Evolutionary conservation across 768 basidiomycete genomes (phyloP), one percentile per base, ranked within the genome.

Genomic region (Boletellus ananiceps): DNA sequence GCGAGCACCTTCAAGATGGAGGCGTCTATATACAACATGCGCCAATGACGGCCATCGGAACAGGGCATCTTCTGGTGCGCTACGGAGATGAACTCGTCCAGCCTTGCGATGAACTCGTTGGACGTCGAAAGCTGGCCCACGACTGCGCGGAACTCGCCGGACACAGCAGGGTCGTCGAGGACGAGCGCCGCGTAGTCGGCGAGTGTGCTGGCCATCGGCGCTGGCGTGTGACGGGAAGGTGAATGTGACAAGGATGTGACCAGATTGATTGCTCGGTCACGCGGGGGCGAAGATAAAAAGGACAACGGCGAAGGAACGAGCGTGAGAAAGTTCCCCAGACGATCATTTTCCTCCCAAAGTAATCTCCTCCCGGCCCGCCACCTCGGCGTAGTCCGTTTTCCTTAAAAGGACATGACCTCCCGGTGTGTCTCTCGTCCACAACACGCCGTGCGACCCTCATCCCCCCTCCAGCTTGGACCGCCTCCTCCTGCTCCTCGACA

Each of bases 401-500:
- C 72, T 70, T 72, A 70, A 75, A 68, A 56, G 63, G 78, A 75
- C 61, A 88, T 88, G 86, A 85, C 85, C 69, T 88, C 86, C 58
- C 84, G 86, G 86, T 84, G 57, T 51, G 55, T 59, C 53, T 47
- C 40, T 49, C 31, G n/a, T 16, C 32, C 31, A 15, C 36, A 0
- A 19, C 21, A 19, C 19, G 1, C 29, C 31, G 38, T 36, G n/a
- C 38, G 16, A 7, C 18, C 7, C 54, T 49, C 41, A 50, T 46
- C 37, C 8, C 46, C 0, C 46, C 46, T 29, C 5, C 61, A 95
- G 94, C 75, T 84, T 97, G 75, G 96, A 98, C 79, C 86, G 96
- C 69, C 87, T 99, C 74, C 84, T 99, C 66, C 80, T 91, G 61
- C 80, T 99, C 39, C 82, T 99, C 54, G 94, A 97, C 68, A 93